A percentile compares a stretch with the other conserved stretches of the same genome.
phyloP scores from a whole-genome alignment of 2,329 filamentous ascomycete species.

The Aspergillus sclerotialis region DNA sequence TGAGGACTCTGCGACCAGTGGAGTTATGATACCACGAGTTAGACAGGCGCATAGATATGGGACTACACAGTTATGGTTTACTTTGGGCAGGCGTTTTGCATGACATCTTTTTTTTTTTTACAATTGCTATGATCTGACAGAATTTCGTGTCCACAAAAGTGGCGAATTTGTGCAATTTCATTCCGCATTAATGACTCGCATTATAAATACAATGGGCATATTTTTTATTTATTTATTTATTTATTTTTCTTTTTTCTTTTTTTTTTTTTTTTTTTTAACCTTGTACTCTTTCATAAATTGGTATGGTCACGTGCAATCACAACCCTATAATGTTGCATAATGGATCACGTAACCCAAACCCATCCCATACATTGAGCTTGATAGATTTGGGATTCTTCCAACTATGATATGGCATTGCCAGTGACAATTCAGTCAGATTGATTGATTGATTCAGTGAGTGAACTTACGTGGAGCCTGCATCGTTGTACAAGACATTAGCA shows the following conservation, averaged over 20 bases:
- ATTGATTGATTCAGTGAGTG: too few relatives aligned
- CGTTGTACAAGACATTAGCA: too few relatives aligned
- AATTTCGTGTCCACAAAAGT: conserved; percentile 6
- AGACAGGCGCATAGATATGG: not conserved
- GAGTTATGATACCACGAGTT: not conserved
- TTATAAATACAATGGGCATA: conserved; percentile 10
- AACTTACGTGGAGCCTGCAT: too few relatives aligned
- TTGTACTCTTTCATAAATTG: too few relatives aligned
- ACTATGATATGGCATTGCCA: too few relatives aligned
- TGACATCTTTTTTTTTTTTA: conserved; percentile 2
- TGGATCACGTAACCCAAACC: too few relatives aligned
- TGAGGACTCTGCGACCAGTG: not conserved
- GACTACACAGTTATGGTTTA: not conserved
- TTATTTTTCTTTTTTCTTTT: not conserved
- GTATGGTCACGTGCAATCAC: too few relatives aligned
- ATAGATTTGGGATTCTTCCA: too few relatives aligned
- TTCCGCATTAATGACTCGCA: conserved; percentile 14
- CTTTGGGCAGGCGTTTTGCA: too few relatives aligned
- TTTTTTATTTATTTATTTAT: not conserved
- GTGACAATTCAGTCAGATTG: too few relatives aligned
- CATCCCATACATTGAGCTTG: too few relatives aligned
- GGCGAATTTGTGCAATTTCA: conserved; percentile 1
- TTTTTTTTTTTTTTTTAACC: not conserved
- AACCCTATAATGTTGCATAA: too few relatives aligned
- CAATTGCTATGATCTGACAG: conserved; percentile 5